These are phyloP conservation scores for Prunus fruticosa DNA, from an alignment of 306 rosid species.

Conservation along the genomic window DNA sequence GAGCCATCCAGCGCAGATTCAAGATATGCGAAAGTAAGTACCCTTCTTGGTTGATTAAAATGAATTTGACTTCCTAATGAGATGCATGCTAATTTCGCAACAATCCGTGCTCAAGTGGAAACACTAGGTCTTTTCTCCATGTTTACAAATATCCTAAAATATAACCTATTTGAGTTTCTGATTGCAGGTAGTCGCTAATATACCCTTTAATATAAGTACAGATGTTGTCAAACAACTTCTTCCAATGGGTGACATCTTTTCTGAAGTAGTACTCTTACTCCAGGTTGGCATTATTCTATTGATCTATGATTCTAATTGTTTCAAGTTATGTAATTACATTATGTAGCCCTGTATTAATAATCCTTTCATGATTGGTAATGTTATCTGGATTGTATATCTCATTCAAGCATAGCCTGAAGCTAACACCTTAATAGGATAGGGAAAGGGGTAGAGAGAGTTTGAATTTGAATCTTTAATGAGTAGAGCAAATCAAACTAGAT, in stretches of 20 bases:
- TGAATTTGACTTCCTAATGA: not conserved
- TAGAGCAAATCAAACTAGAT: not conserved
- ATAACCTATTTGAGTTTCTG: slow-evolving; percentile 10
- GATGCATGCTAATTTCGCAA: not conserved
- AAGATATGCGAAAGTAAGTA: slow-evolving; percentile 68
- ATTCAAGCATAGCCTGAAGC: not conserved
- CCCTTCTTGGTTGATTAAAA: slow-evolving; percentile 15
- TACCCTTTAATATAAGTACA: slow-evolving; percentile 85
- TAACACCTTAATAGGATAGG: not conserved
- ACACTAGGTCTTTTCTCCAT: not conserved
- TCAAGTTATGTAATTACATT: too few relatives aligned
- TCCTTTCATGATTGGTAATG: not conserved
- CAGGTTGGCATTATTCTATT: slow-evolving; percentile 54
- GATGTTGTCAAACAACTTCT: slow-evolving; percentile 81
- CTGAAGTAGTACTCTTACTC: slow-evolving; percentile 80
- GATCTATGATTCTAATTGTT: not conserved
- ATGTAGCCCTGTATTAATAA: too few relatives aligned
- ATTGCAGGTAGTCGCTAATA: slow-evolving; percentile 80
- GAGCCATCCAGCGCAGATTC: slow-evolving; percentile 33
- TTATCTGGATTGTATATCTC: not conserved
- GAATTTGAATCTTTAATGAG: not conserved
- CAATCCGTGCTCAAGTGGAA: not conserved
- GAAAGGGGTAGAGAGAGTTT: not conserved
- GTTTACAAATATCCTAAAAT: not conserved
- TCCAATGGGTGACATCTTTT: slow-evolving; percentile 91